These are phyloP conservation scores for Euclidium syriacum DNA, from an alignment of 345 rosid genomes.

Conservation along the genomic window DNA sequence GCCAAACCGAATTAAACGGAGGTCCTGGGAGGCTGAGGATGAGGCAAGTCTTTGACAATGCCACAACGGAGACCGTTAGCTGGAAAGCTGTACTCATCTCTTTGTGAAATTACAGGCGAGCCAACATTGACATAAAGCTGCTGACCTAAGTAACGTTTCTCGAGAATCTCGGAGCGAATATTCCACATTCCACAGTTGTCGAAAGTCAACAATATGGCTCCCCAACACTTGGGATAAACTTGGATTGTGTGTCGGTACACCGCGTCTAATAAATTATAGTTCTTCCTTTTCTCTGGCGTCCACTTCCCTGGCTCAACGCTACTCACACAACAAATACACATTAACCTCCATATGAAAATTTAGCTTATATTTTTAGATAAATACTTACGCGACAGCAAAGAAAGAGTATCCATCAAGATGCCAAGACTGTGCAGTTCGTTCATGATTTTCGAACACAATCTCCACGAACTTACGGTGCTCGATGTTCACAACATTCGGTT, in stretches of 20 bases:
- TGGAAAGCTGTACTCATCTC: constrained; percentile 69
- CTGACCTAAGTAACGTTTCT: constrained; percentile 56
- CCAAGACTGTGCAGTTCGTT: constrained; percentile 50
- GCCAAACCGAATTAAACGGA: neutral
- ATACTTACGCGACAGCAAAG: constrained; percentile 67
- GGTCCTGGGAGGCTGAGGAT: constrained; percentile 48
- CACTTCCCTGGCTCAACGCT: constrained; percentile 66
- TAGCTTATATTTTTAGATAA: neutral
- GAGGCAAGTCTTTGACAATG: constrained; percentile 36
- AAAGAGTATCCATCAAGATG: constrained; percentile 65
- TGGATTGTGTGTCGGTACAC: constrained; percentile 64
- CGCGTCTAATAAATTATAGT: constrained; percentile 64
- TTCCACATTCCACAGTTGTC: constrained; percentile 89
- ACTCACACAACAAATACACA: no score
- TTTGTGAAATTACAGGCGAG: constrained; percentile 44
- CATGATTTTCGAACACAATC: constrained; percentile 62
- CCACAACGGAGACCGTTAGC: constrained; percentile 53
- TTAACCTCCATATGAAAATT: neutral
- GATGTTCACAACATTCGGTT: constrained; percentile 47
- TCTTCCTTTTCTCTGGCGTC: constrained; percentile 47
- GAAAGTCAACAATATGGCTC: constrained; percentile 60
- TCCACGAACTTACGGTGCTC: constrained; percentile 58
- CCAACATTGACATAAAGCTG: constrained; percentile 53
- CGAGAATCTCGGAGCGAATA: constrained; percentile 48
- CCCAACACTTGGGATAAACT: constrained; percentile 73